phyloP scores from a whole-genome alignment of 148 eudicot genomes.

The Oxyria digyna region DNA sequence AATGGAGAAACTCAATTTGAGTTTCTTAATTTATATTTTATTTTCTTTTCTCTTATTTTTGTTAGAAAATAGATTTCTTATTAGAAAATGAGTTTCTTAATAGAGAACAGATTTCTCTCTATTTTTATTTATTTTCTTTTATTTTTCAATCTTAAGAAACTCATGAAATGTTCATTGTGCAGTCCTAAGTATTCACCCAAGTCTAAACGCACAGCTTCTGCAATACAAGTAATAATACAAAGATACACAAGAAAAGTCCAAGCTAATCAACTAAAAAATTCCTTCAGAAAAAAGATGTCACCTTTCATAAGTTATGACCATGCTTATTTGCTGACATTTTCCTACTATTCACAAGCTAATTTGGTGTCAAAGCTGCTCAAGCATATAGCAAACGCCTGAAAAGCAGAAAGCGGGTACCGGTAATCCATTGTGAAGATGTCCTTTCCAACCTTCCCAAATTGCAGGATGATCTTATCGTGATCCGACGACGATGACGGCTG shows the following conservation, averaged over 20 bases:
- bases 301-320: background rate
- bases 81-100: too few relatives aligned
- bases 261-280: background rate
- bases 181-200: background rate
- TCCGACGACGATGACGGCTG: slow-evolving; percentile 18
- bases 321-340: background rate
- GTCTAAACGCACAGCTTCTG: slow-evolving; percentile 1
- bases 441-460: slow-evolving; percentile 37
- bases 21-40: too few relatives aligned
- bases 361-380: slow-evolving; percentile 41
- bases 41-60: too few relatives aligned
- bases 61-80: too few relatives aligned
- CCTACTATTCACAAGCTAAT: slow-evolving; percentile 38
- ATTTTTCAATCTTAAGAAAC: too few relatives aligned
- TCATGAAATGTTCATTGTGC: too few relatives aligned
- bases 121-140: too few relatives aligned
- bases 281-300: background rate
- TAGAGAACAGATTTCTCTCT: too few relatives aligned
- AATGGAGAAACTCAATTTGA: too few relatives aligned
- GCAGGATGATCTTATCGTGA: slow-evolving; percentile 34
- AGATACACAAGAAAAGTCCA: background rate
- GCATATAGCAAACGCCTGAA: slow-evolving; percentile 39
- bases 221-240: background rate
- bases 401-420: slow-evolving; percentile 40
- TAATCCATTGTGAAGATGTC: slow-evolving; percentile 48